Percentiles rank a stretch among this genome's conserved stretches.
These are phyloP conservation scores for Auriculariales sp. DNA, from an alignment of 768 basidiomycete genomes.

Conservation along the genomic window DNA sequence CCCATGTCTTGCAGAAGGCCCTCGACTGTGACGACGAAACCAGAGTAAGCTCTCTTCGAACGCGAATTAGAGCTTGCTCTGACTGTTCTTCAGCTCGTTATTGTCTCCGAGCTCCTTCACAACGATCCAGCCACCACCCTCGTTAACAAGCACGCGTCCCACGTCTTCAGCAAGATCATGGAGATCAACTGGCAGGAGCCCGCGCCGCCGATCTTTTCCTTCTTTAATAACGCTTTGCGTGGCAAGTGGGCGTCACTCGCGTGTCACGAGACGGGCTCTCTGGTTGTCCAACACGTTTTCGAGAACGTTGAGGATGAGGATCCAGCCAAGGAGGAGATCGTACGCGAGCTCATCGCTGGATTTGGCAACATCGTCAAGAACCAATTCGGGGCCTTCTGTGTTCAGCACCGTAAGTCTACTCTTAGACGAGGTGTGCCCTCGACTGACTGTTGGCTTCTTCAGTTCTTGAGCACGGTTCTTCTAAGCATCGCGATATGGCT, in stretches of 20 bases:
- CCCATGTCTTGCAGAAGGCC: constrained; percentile 80
- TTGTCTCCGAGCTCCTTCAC: constrained; percentile 71
- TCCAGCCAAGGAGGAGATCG: constrained; percentile 77
- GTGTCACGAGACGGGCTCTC: constrained; percentile 80
- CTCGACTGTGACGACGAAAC: constrained; percentile 85
- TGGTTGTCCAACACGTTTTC: constrained; percentile 82
- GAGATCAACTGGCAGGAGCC: constrained; percentile 78
- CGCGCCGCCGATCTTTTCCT: constrained; percentile 77
- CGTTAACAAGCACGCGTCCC: constrained; percentile 82
- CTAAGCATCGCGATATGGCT: constrained; percentile 58
- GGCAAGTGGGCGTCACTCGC: constrained; percentile 84
- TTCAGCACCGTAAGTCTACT: constrained; percentile 58
- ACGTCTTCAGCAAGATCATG: constrained; percentile 95
- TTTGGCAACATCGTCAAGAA: constrained; percentile 72
- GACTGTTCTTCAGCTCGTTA: constrained; percentile 27
- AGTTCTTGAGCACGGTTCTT: constrained; percentile 80
- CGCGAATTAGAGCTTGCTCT: background rate
- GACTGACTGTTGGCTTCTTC: background rate
- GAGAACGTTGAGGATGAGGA: constrained; percentile 71
- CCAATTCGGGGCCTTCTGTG: constrained; percentile 81
- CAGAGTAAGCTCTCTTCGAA: constrained; percentile 18
- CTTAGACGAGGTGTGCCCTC: background rate
- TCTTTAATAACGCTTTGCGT: constrained; percentile 76
- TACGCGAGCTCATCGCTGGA: constrained; percentile 58
- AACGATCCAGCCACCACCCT: constrained; percentile 78